Percentiles rank a stretch among this genome's conserved stretches.
phyloP scores from a whole-genome alignment of 1,284 basidiomycete genomes.

The Microstroma glucosiphilum region DNA sequence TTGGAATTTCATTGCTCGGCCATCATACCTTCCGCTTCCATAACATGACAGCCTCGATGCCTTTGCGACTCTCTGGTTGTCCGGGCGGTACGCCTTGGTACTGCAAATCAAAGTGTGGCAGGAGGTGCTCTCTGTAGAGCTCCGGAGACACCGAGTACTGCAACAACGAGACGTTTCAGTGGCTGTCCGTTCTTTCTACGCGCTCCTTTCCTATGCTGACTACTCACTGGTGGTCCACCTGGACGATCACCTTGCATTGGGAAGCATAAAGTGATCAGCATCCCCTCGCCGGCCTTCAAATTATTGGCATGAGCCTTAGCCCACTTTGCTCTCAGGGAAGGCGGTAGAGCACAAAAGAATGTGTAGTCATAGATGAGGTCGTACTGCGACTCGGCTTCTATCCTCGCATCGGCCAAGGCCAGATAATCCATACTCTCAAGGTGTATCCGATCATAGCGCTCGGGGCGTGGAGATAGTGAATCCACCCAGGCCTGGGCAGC shows the following conservation, averaged over 20 bases:
- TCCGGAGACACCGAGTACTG: slow-evolving; percentile 26
- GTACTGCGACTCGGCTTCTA: slow-evolving; percentile 1
- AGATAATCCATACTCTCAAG: not conserved
- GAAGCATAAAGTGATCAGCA: slow-evolving; percentile 30
- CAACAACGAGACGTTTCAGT: not conserved
- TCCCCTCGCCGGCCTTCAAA: slow-evolving; percentile 17
- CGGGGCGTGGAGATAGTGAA: not conserved
- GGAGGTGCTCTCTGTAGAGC: slow-evolving; percentile 21
- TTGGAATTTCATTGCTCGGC: too few relatives aligned
- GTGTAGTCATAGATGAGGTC: slow-evolving; percentile 37
- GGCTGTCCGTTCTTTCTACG: too few relatives aligned
- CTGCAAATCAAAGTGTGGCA: slow-evolving; percentile 8
- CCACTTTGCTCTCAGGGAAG: slow-evolving; percentile 24
- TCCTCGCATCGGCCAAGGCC: not conserved
- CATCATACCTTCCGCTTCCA: slow-evolving; percentile 14
- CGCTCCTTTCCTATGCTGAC: not conserved
- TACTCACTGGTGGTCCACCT: slow-evolving; percentile 24
- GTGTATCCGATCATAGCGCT: not conserved
- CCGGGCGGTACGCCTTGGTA: slow-evolving; percentile 17
- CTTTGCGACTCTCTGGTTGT: slow-evolving; percentile 21
- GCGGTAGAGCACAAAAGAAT: slow-evolving; percentile 37
- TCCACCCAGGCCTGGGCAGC: not conserved
- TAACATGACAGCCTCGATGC: slow-evolving; percentile 29
- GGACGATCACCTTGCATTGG: slow-evolving; percentile 35
- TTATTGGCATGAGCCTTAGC: slow-evolving; percentile 31